A percentile compares a stretch with the other conserved stretches of the same genome.
phyloP scores from a whole-genome alignment of 108 stramenopile species.

The Halocafeteria seosinensis region DNA sequence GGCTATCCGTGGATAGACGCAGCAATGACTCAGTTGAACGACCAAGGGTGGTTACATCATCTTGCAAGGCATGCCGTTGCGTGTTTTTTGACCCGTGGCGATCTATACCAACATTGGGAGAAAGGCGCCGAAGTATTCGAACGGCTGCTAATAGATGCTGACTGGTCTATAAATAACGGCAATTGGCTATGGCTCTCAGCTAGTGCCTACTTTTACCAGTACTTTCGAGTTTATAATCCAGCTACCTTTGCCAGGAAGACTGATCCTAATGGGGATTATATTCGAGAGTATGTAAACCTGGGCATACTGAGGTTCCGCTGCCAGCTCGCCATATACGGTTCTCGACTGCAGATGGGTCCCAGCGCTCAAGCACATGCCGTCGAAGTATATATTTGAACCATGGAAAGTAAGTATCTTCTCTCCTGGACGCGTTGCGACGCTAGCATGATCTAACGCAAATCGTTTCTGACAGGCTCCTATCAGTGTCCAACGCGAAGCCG shows the following conservation, averaged over 20 bases:
- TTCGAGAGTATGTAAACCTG: no score
- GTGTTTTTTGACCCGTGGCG: slow-evolving; percentile 89
- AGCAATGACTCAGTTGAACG: slow-evolving; percentile 67
- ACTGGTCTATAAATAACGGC: slow-evolving; percentile 75
- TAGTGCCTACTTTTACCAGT: slow-evolving; percentile 68
- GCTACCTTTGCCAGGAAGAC: slow-evolving; percentile 75
- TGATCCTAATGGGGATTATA: slow-evolving; percentile 64
- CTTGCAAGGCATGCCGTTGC: slow-evolving; percentile 78
- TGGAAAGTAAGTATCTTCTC: no score
- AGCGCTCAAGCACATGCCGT: slow-evolving; percentile 50
- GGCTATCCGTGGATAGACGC: slow-evolving; percentile 95
- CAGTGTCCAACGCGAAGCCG: slow-evolving; percentile 40
- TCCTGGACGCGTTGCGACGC: no score
- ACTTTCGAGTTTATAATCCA: slow-evolving; percentile 81
- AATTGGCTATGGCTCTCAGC: slow-evolving; percentile 89
- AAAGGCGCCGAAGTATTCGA: slow-evolving; percentile 60
- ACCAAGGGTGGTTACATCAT: slow-evolving; percentile 88
- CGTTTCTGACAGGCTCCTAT: no score
- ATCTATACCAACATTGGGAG: slow-evolving; percentile 84
- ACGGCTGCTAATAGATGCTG: slow-evolving; percentile 65
- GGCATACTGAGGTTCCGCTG: no score
- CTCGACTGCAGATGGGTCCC: no score
- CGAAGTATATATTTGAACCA: slow-evolving; percentile 85
- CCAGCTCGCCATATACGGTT: no score
- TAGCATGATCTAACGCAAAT: no score